A percentile compares a stretch with the other conserved stretches of the same genome.
These are phyloP conservation scores for Piper longum DNA, from an alignment of 164 flowering plant species.

Conservation along the genomic window DNA sequence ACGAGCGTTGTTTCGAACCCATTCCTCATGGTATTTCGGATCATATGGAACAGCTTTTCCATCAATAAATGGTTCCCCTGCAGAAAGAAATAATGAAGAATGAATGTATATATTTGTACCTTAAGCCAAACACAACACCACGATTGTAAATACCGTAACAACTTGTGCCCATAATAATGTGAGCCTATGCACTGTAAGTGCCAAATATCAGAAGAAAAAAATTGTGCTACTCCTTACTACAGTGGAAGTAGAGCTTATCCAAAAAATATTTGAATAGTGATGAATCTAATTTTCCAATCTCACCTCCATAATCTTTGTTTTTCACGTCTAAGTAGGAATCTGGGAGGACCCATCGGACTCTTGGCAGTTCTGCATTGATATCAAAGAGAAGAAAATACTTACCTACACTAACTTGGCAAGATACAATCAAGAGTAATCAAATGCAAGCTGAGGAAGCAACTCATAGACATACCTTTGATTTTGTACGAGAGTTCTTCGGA, in stretches of 20 bases:
- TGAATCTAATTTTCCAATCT: neutral
- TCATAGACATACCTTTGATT: slow-evolving; percentile 14
- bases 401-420: neutral
- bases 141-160: neutral
- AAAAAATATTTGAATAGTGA: too few species aligned
- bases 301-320: slow-evolving; percentile 31
- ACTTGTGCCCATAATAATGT: neutral
- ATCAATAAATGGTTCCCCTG: slow-evolving; percentile 34
- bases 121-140: neutral
- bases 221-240: too few species aligned
- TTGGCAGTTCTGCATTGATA: slow-evolving; percentile 17
- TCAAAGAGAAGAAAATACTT: neutral
- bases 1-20: slow-evolving; percentile 20
- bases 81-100: neutral
- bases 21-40: slow-evolving; percentile 35
- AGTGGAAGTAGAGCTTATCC: too few species aligned
- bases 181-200: neutral
- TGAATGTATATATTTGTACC: too few species aligned
- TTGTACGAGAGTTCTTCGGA: slow-evolving; percentile 26
- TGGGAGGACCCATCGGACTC: slow-evolving; percentile 36
- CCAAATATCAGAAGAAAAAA: neutral
- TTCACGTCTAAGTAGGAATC: slow-evolving; percentile 34
- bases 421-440: neutral
- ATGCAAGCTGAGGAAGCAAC: neutral
- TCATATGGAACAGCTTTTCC: slow-evolving; percentile 38